Evolutionary conservation across 306 rosid species (phyloP).

Genomic region (Lathyrus oleraceus): DNA sequence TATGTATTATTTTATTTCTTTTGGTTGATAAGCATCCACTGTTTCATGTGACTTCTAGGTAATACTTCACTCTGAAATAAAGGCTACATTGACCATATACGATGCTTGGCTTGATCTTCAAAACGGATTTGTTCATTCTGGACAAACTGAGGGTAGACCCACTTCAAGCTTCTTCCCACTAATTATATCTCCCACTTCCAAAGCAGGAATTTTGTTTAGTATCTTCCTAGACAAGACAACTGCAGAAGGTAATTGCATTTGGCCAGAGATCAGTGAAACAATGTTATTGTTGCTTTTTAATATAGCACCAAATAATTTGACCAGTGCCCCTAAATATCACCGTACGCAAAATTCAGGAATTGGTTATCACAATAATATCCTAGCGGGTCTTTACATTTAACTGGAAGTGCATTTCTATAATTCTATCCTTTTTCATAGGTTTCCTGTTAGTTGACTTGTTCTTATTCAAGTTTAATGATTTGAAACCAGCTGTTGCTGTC

Average conservation of each 20-base stretch:
- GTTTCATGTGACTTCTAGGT: slow-evolving; percentile 62
- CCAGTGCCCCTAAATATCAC: slow-evolving; percentile 11
- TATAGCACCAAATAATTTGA: slow-evolving; percentile 26
- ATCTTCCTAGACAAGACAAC: slow-evolving; percentile 70
- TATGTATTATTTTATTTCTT: not conserved
- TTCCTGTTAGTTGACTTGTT: slow-evolving; percentile 16
- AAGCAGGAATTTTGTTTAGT: slow-evolving; percentile 84
- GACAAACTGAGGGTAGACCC: slow-evolving; percentile 70
- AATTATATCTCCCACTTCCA: slow-evolving; percentile 79
- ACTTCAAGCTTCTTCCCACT: slow-evolving; percentile 78
- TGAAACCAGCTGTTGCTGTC: slow-evolving; percentile 18
- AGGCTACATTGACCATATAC: slow-evolving; percentile 73
- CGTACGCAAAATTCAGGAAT: slow-evolving; percentile 12
- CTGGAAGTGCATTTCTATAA: slow-evolving; percentile 20
- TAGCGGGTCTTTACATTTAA: not conserved
- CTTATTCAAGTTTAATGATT: slow-evolving; percentile 21
- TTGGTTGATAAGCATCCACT: slow-evolving; percentile 30
- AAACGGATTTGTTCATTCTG: slow-evolving; percentile 87
- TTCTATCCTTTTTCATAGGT: slow-evolving; percentile 26
- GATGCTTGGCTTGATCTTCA: slow-evolving; percentile 99
- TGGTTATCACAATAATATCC: not conserved
- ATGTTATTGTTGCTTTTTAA: slow-evolving; percentile 31
- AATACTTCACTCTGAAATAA: slow-evolving; percentile 89
- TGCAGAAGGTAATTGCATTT: slow-evolving; percentile 60
- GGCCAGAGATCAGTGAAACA: slow-evolving; percentile 21